phyloP scores from a whole-genome alignment of 305 asterid genomes.

The Fraxinus baroniana region DNA sequence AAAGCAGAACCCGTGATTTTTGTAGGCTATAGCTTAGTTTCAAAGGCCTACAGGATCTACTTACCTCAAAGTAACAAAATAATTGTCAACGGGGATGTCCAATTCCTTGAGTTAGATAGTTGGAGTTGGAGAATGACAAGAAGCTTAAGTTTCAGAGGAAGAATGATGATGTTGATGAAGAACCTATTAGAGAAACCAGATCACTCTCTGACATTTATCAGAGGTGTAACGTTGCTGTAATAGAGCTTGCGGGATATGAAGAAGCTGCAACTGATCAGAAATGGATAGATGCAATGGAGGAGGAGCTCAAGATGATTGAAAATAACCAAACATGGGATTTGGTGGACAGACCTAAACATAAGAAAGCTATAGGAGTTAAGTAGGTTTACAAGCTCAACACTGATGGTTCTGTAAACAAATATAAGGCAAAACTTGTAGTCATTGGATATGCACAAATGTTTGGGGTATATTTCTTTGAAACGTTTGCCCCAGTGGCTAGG shows the following conservation, averaged over 20 bases:
- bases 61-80: neutral
- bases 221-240: neutral
- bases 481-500: neutral
- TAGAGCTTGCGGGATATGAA: neutral
- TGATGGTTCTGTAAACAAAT: neutral
- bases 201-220: neutral
- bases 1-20: neutral
- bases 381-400: neutral
- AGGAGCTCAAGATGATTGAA: neutral
- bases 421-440: neutral
- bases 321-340: neutral
- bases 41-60: neutral
- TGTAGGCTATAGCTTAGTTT: neutral
- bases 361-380: neutral
- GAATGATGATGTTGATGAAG: neutral
- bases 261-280: neutral
- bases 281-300: neutral
- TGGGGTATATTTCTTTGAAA: neutral
- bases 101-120: neutral
- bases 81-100: conserved; percentile 7
- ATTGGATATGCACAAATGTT: neutral
- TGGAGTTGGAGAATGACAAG: neutral
- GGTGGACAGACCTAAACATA: neutral
- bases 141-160: neutral
- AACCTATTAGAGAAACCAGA: conserved; percentile 7